Evolutionary conservation across 805 yeast species (phyloP).

Genomic region (Millerozyma miso): DNA sequence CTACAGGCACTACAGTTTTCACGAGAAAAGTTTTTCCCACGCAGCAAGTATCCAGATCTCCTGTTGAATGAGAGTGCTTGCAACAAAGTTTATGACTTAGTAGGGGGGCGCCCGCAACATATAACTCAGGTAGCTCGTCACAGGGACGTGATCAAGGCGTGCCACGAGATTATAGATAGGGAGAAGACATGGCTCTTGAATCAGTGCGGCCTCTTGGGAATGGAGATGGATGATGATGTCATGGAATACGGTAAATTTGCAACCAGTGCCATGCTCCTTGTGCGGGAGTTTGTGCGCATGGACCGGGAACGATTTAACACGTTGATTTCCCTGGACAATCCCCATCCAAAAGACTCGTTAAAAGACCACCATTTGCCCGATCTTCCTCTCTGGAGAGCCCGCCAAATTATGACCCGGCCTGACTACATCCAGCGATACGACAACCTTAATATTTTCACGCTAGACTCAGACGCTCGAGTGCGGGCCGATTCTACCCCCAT

Average conservation of each 20-base stretch:
- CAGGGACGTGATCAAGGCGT: constrained; percentile 51
- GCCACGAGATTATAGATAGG: constrained; percentile 67
- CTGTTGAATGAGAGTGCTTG: constrained; percentile 37
- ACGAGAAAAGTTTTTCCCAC: constrained; percentile 38
- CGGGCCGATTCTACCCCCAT: constrained; percentile 81
- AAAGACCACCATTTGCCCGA: constrained; percentile 60
- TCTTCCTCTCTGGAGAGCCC: constrained; percentile 76
- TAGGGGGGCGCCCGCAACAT: constrained; percentile 86
- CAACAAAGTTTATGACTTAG: constrained; percentile 56
- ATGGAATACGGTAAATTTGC: constrained; percentile 80
- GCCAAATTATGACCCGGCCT: constrained; percentile 81
- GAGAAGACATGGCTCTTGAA: constrained; percentile 85
- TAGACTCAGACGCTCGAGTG: constrained; percentile 68
- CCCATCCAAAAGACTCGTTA: constrained; percentile 11
- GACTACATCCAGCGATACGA: constrained; percentile 76
- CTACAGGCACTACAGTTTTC: constrained; percentile 50
- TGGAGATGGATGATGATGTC: constrained; percentile 83
- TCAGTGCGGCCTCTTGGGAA: constrained; percentile 75
- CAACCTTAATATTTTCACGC: constrained; percentile 71
- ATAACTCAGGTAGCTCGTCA: constrained; percentile 65
- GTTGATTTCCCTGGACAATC: constrained; percentile 34
- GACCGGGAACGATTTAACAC: constrained; percentile 39
- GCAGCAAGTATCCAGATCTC: constrained; percentile 31
- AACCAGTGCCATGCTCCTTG: constrained; percentile 66
- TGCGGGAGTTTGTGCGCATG: constrained; percentile 68